Evolutionary conservation across 192 early-diverging fungal species (phyloP).

Genomic region (Coemansia sp.): DNA sequence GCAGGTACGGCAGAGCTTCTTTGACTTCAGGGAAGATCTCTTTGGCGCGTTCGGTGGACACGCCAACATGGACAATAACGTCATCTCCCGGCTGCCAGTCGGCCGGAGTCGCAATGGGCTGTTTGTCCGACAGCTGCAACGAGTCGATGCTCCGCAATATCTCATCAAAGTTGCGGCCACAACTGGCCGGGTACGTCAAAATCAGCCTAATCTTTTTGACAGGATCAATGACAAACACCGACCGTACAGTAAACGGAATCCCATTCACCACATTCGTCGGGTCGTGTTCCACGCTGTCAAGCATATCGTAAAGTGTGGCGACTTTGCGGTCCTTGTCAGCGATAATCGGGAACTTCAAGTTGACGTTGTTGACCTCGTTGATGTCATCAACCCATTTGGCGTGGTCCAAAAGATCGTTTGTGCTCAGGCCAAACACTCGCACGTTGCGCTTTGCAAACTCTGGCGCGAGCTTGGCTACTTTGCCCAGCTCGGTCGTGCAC

Average conservation of each 20-base stretch:
- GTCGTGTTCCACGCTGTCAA: slow-evolving; percentile 86
- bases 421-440: slow-evolving; percentile 91
- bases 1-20: slow-evolving; percentile 82
- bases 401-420: slow-evolving; percentile 81
- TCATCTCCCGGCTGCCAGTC: slow-evolving; percentile 87
- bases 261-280: slow-evolving; percentile 82
- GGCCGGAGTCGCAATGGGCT: slow-evolving; percentile 90
- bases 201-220: slow-evolving; percentile 85
- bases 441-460: slow-evolving; percentile 80
- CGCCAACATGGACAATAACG: slow-evolving; percentile 87
- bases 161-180: slow-evolving; percentile 96
- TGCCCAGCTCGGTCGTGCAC: slow-evolving; percentile 96
- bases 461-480: slow-evolving; percentile 73
- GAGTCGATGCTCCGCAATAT: slow-evolving; percentile 92
- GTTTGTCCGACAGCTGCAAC: slow-evolving; percentile 83
- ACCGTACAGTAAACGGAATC: slow-evolving; percentile 92
- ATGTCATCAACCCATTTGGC: slow-evolving; percentile 90
- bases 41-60: slow-evolving; percentile 79
- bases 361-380: slow-evolving; percentile 81
- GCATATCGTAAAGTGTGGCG: slow-evolving; percentile 93
- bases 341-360: slow-evolving; percentile 87
- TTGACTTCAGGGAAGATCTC: slow-evolving; percentile 79
- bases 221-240: slow-evolving; percentile 94
- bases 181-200: slow-evolving; percentile 90
- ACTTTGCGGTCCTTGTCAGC: slow-evolving; percentile 85